Percentiles rank a stretch among this genome's conserved stretches.
phyloP scores from a whole-genome alignment of 1,284 basidiomycete genomes.

The Leccinum pallidistipes region DNA sequence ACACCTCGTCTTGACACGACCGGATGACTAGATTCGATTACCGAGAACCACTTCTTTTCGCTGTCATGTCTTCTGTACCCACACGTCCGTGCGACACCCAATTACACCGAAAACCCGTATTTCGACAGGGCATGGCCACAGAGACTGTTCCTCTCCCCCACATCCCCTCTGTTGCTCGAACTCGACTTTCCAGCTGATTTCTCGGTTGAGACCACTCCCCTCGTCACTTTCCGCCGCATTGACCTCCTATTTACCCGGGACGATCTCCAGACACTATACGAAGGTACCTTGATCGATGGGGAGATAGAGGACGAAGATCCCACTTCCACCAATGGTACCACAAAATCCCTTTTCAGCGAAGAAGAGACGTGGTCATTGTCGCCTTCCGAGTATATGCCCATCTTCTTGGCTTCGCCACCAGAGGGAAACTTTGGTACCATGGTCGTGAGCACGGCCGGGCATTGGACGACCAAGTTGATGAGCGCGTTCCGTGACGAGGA shows the following conservation, averaged over 20 bases:
- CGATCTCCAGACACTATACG: conserved; percentile 51
- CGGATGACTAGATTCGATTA: conserved; percentile 52
- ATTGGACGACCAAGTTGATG: conserved; percentile 63
- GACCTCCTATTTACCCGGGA: conserved; percentile 55
- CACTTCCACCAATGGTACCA: conserved; percentile 11
- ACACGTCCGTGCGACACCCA: conserved; percentile 62
- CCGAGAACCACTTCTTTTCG: conserved; percentile 71
- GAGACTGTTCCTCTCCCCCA: conserved; percentile 56
- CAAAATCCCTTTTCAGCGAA: conserved; percentile 50
- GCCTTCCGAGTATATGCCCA: conserved; percentile 50
- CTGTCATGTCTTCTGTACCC: conserved; percentile 64
- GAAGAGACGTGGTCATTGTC: conserved; percentile 54
- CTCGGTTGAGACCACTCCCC: conserved; percentile 54
- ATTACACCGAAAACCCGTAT: conserved; percentile 51
- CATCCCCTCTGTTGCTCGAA: conserved; percentile 41
- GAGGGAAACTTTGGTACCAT: conserved; percentile 56
- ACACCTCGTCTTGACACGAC: conserved; percentile 6
- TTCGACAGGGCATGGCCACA: conserved; percentile 67
- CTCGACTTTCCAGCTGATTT: conserved; percentile 49
- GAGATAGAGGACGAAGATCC: conserved; percentile 16
- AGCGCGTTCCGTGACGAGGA: conserved; percentile 44
- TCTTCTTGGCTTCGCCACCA: conserved; percentile 48
- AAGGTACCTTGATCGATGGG: conserved; percentile 16
- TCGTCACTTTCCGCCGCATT: conserved; percentile 62
- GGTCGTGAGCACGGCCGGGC: conserved; percentile 61